Evolutionary conservation across 306 rosid genomes (phyloP).

Genomic region (Lagenaria siceraria): DNA sequence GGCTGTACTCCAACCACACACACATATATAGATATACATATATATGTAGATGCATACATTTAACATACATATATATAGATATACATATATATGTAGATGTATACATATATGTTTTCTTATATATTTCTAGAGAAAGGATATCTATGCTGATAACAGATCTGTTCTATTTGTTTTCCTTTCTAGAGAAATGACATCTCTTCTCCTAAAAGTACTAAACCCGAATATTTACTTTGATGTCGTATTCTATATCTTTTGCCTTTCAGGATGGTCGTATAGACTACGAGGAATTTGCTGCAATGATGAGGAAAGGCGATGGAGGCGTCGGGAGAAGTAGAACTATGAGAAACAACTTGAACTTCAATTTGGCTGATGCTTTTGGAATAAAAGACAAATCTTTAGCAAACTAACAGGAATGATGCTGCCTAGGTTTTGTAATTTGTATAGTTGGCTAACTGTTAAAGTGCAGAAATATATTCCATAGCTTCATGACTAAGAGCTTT

Average conservation of each 20-base stretch:
- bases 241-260: neutral
- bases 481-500: neutral
- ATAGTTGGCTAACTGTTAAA: neutral
- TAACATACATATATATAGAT: no score
- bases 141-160: neutral
- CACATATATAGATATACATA: no score
- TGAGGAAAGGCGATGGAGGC: conserved; percentile 54
- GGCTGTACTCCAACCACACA: neutral
- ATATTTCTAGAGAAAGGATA: neutral
- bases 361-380: conserved; percentile 67
- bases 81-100: no score
- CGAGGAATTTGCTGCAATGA: conserved; percentile 79
- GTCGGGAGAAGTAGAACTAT: conserved; percentile 51
- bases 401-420: neutral
- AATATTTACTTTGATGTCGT: neutral
- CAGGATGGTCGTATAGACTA: conserved; percentile 92
- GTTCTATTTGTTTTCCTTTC: neutral
- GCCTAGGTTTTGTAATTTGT: neutral
- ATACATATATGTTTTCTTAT: no score
- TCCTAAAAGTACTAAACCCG: neutral
- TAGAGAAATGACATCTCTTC: neutral
- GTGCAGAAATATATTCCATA: conserved; percentile 15
- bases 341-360: conserved; percentile 61
- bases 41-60: no score
- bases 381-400: conserved; percentile 23